These are phyloP conservation scores for Pleurotus pulmonarius DNA, from an alignment of 768 basidiomycete genomes.

Conservation along the genomic window DNA sequence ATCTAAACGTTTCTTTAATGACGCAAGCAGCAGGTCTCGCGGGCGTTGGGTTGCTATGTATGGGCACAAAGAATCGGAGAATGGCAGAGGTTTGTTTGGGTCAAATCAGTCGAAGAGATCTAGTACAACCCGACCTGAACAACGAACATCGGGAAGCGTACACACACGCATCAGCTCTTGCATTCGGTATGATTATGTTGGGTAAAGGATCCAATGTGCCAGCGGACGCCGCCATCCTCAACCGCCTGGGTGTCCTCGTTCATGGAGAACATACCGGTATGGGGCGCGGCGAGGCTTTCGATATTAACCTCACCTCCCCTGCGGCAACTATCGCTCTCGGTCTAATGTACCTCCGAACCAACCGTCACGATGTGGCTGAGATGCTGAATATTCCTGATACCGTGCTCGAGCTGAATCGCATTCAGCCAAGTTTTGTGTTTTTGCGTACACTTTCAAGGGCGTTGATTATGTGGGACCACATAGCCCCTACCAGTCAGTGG, in stretches of 20 bases:
- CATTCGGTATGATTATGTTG: constrained; percentile 96
- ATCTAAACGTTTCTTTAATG: constrained; percentile 86
- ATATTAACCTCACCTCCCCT: constrained; percentile 87
- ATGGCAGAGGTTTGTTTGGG: constrained; percentile 91
- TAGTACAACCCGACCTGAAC: constrained; percentile 78
- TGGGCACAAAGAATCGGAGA: constrained; percentile 81
- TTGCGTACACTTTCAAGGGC: constrained; percentile 73
- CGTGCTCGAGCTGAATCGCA: constrained; percentile 70
- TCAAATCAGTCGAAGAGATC: constrained; percentile 76
- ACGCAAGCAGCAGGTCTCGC: constrained; percentile 87
- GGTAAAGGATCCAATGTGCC: constrained; percentile 78
- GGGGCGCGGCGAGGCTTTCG: constrained; percentile 49
- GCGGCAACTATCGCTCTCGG: constrained; percentile 89
- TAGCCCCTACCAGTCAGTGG: constrained; percentile 75
- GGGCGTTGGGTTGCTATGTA: constrained; percentile 85
- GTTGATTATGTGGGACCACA: constrained; percentile 84
- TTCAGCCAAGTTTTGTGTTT: constrained; percentile 86
- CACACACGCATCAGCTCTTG: constrained; percentile 81
- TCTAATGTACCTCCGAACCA: constrained; percentile 88
- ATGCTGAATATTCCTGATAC: constrained; percentile 83
- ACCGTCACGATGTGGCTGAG: constrained; percentile 81
- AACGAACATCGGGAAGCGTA: constrained; percentile 92
- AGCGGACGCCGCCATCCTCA: constrained; percentile 69
- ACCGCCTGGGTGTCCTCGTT: constrained; percentile 68
- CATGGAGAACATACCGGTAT: constrained; percentile 57